These are phyloP conservation scores for Boletus patriciae DNA, from an alignment of 768 basidiomycete genomes.

Conservation along the genomic window DNA sequence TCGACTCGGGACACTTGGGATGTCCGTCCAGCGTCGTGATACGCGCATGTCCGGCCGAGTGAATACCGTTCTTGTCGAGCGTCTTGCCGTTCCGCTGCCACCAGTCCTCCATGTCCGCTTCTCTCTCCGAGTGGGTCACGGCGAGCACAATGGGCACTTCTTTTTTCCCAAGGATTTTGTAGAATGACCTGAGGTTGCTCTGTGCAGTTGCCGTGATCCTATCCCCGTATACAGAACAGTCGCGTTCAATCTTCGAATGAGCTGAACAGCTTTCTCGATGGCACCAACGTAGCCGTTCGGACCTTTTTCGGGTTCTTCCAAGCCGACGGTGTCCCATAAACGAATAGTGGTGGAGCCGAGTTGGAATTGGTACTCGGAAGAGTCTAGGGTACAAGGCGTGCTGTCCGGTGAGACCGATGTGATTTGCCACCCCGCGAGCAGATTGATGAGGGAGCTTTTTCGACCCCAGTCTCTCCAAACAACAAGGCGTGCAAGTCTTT, in stretches of 20 bases:
- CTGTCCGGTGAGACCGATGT: constrained; percentile 27
- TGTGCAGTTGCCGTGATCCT: constrained; percentile 31
- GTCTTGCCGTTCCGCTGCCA: constrained; percentile 27
- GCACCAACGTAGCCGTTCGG: constrained; percentile 24
- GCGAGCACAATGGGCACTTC: constrained; percentile 41
- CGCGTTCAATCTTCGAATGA: constrained; percentile 34
- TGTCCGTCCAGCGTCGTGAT: constrained; percentile 29
- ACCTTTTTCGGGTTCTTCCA: constrained; percentile 30
- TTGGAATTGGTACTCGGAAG: constrained; percentile 27
- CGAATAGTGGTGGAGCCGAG: constrained; percentile 25
- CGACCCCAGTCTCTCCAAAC: constrained; percentile 39
- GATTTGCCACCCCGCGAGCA: constrained; percentile 28
- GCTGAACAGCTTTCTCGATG: constrained; percentile 31
- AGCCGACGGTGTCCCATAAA: constrained; percentile 36
- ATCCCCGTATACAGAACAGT: constrained; percentile 41
- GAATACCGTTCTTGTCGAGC: constrained; percentile 22
- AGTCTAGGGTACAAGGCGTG: constrained; percentile 36
- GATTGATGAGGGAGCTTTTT: constrained; percentile 29
- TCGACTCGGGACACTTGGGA: constrained; percentile 34
- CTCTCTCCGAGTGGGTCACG: constrained; percentile 41
- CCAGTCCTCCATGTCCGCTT: constrained; percentile 35
- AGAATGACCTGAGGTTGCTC: constrained; percentile 27
- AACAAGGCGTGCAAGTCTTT: constrained; percentile 36
- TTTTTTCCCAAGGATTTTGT: constrained; percentile 29
- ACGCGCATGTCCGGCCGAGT: constrained; percentile 32